phyloP scores from a whole-genome alignment of 345 rosid species.

The Eutrema heterophyllum region DNA sequence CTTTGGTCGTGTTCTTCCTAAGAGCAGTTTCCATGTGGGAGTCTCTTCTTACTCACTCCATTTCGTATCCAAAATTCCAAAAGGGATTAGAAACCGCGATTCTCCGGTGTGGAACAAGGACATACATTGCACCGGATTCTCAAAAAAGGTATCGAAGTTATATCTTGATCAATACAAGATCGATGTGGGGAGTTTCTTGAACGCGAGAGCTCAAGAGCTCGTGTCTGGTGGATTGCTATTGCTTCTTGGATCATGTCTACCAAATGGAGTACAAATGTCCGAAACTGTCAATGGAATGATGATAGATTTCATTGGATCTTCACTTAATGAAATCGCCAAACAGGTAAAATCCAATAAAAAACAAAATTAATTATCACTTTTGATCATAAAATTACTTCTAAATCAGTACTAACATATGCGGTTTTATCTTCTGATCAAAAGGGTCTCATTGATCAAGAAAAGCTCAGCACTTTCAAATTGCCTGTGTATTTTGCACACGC shows the following conservation, averaged over 20 bases:
- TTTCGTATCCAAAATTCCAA: slow-evolving; percentile 36
- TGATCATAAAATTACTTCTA: not conserved
- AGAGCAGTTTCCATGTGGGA: slow-evolving; percentile 32
- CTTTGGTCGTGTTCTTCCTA: slow-evolving; percentile 39
- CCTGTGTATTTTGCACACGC: not conserved
- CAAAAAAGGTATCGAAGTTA: not conserved
- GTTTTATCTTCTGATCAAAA: not conserved
- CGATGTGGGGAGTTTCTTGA: slow-evolving; percentile 10
- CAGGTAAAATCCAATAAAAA: not conserved
- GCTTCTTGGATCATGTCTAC: slow-evolving; percentile 19
- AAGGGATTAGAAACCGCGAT: not conserved
- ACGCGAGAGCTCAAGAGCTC: slow-evolving; percentile 22
- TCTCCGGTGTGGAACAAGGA: slow-evolving; percentile 13
- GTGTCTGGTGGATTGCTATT: slow-evolving; percentile 25
- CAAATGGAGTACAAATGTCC: slow-evolving; percentile 20
- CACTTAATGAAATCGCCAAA: slow-evolving; percentile 11
- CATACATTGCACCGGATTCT: slow-evolving; percentile 12
- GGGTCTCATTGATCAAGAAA: not conserved
- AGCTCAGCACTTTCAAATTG: not conserved
- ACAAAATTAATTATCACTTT: not conserved
- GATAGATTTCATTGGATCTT: slow-evolving; percentile 15
- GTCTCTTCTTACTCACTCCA: slow-evolving; percentile 34
- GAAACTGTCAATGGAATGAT: slow-evolving; percentile 16
- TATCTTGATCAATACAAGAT: slow-evolving; percentile 15
- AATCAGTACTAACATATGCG: not conserved